Base-by-base conservation (phyloP, 495 filamentous ascomycete genomes). In the Barbatosphaeria neglecta region DNA sequence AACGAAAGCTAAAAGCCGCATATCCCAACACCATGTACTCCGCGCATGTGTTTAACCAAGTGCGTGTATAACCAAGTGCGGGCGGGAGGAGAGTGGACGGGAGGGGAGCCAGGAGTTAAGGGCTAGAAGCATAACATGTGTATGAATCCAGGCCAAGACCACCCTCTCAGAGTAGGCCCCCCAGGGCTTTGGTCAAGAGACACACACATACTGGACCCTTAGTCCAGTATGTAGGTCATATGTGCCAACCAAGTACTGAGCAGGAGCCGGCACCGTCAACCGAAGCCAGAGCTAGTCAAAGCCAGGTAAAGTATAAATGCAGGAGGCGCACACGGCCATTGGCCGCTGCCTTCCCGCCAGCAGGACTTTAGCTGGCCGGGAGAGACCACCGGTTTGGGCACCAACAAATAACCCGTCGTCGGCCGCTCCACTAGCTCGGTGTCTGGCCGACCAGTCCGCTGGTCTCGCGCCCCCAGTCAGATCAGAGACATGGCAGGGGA, bases 71-170 rank as follows among this genome's bases (percentile, higher is more conserved):
- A 15, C 15, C 31, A 35, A 35, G 43, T 39, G 23, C 22, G 31
- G 55, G 39, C 41, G 48, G 50, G 20, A 39, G 39, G 24, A 28
- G 39, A 23, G 24, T 2, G 28, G 23, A 23, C 8, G 15, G 23
- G 22, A 13, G 11, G 35, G 22, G 15, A 7, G 25, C n/a, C 15
- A 38, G 7, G 41, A 28, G 17, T 1, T 38, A 6, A 27, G 37
- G 31, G 13, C 13, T n/a, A 35, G 31, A 35, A 35, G 25, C 40
- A 46, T 38, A 55, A 53, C 53, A 53, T 49, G 43, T 23, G 27
- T 46, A 28, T 20, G 25, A 37, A 46, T 50, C 47, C 31, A 35
- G 31, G 16, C 50, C 37, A 51, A 48, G 44, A 45, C 42, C 15
- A 35, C 23, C 50, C 37, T 45, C 37, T 45, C 44, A 37, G 44